Conservation (phyloP, 345 rosid species). For the Linum tenue region DNA sequence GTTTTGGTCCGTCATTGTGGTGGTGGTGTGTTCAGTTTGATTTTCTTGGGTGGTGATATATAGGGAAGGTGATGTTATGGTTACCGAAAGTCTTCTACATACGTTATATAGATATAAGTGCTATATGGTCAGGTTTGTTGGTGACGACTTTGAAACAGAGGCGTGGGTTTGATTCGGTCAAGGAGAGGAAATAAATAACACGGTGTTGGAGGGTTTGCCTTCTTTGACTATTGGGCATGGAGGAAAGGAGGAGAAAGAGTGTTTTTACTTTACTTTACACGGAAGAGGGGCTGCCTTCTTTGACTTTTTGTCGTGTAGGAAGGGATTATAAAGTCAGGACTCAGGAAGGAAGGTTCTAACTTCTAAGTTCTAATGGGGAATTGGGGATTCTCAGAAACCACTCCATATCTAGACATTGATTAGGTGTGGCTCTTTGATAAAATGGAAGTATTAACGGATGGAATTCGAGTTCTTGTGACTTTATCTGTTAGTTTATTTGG, state of each 20-base stretch:
- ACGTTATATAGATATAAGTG: neutral
- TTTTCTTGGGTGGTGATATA: neutral
- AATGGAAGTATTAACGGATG: no score
- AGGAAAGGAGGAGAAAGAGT: no score
- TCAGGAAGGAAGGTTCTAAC: neutral
- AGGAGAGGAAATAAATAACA: neutral
- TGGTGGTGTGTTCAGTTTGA: neutral
- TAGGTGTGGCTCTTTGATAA: no score
- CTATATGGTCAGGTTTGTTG: neutral
- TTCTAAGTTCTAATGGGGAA: no score
- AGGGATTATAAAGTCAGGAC: neutral
- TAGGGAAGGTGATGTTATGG: neutral
- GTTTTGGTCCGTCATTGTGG: constrained; percentile 38
- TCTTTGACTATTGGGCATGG: neutral
- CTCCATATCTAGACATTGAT: no score
- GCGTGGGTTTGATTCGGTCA: neutral
- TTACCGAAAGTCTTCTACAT: neutral
- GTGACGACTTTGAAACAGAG: neutral
- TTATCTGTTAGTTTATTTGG: no score
- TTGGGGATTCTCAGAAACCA: no score
- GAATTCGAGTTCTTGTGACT: no score
- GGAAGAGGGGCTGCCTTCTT: neutral
- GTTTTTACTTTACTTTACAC: no score
- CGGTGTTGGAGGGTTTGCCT: neutral
- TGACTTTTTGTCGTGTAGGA: neutral